Evolutionary conservation across 2,329 filamentous ascomycete species (phyloP), one percentile per base, ranked within the genome.

Genomic region (Volutella citrinella): DNA sequence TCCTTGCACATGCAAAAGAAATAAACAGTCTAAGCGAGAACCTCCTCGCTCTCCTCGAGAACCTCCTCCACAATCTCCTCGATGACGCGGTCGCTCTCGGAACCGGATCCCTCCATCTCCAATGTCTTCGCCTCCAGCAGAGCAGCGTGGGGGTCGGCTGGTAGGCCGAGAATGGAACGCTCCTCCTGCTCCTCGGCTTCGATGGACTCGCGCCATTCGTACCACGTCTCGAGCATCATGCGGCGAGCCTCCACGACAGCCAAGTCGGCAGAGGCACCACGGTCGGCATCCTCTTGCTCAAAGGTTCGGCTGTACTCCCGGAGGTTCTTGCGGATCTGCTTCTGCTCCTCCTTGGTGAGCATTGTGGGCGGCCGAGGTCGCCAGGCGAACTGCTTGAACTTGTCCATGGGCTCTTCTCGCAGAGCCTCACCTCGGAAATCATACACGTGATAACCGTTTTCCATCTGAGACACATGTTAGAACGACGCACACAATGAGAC

Each of bases 401-500:
- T 94, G 49, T 98, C 93, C 39, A 95, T 76, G 32, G 82, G 83
- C 65, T 96, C 87, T 68, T 98, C 94, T 39, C 89, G 83, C 34
- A 98, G 80, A 34, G 84, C 78, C 53, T 86, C 83, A 46, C 93
- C 94, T 63, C 82, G 86, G 78, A 98, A 98, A 61, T 95, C 90
- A 76, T 96, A 97, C 43, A 98, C 71, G 64, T 97, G 91, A 74
- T 95, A 98, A 46, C 93, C 93, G 62, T 97, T 98, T 74, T 98
- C 93, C 88, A 97, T 95, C 87, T 95, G 57, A 30, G 12, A 20
- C n/a, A 16, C 13, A 26, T 36, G 25, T 51, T 38, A 45, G 44
- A 33, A 37, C 12, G 19, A n/a, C n/a, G 16, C 21, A 19, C 10
- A 23, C 3, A 19, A n/a, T 11, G n/a, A n/a, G 34, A 32, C 16